A percentile compares a stretch with the other conserved stretches of the same genome.
Conservation (phyloP, 352 stramenopile genomes). For the Globisporangium orthogonon region DNA sequence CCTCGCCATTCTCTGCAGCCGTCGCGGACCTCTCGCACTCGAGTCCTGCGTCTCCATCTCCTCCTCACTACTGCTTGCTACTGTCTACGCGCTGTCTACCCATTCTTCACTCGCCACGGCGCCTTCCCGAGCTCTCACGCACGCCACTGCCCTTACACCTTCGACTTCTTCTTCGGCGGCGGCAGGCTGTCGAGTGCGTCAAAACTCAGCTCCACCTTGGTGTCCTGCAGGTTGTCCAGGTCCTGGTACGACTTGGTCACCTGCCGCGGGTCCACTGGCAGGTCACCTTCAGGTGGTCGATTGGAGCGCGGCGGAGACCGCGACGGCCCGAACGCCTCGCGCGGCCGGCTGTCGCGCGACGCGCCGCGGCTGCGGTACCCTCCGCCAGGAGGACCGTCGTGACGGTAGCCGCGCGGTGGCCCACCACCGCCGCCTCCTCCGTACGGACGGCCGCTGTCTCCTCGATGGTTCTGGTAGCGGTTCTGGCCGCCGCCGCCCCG, state of each 20-base stretch:
- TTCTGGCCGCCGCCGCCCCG: constrained; percentile 30
- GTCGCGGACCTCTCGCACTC: too few relatives aligned
- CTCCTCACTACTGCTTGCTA: too few relatives aligned
- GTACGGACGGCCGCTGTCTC: constrained; percentile 23
- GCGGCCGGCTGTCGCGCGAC: constrained; percentile 37
- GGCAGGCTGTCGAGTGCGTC: constrained; percentile 72
- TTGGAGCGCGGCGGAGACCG: constrained; percentile 1
- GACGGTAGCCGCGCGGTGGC: constrained; percentile 32
- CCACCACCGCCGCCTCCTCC: constrained; percentile 6
- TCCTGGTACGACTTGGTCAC: constrained; percentile 83
- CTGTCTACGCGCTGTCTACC: background rate
- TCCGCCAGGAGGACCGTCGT: constrained; percentile 27
- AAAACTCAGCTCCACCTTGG: constrained; percentile 82
- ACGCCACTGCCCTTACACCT: constrained; percentile 24
- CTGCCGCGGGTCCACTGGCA: constrained; percentile 73
- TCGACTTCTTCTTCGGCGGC: constrained; percentile 84
- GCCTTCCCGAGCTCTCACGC: background rate
- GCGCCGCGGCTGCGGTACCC: constrained; percentile 47
- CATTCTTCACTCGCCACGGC: background rate
- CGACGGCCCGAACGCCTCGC: constrained; percentile 15
- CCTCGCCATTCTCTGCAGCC: too few relatives aligned
- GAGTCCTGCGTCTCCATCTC: too few relatives aligned
- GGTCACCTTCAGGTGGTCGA: constrained; percentile 36
- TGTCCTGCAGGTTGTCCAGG: constrained; percentile 76
- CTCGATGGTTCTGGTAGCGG: constrained; percentile 20